These are phyloP conservation scores for Colletotrichum caudatum DNA, from an alignment of 2,329 filamentous ascomycete species.

Conservation along the genomic window DNA sequence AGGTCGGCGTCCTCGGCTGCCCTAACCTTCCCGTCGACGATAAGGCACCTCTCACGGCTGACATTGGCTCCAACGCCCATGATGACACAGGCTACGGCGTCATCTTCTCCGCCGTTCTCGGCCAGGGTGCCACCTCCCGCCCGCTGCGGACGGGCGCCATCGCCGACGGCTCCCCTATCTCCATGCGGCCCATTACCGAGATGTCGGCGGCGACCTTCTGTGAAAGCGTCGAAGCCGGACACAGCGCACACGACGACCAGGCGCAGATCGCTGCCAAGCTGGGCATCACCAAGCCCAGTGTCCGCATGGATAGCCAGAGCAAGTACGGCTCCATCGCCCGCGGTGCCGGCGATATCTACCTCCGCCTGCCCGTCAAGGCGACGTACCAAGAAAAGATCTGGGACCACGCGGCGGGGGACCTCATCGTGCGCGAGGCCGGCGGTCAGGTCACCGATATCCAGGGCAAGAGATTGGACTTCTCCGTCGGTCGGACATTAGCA, in stretches of 20 bases:
- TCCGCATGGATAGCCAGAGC: constrained; percentile 97
- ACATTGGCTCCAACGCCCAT: constrained; percentile 79
- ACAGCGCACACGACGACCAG: constrained; percentile 91
- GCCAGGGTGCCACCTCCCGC: constrained; percentile 83
- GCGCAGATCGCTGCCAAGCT: constrained; percentile 85
- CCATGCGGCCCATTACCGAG: constrained; percentile 81
- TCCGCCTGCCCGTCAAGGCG: constrained; percentile 85
- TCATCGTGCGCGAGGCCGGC: constrained; percentile 94
- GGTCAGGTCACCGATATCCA: constrained; percentile 91
- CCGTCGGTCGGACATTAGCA: constrained; percentile 84
- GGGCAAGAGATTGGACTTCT: constrained; percentile 88
- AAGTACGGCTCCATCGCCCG: constrained; percentile 97
- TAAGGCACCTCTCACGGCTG: constrained; percentile 74
- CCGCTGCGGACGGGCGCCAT: constrained; percentile 72
- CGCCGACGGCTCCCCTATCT: constrained; percentile 68
- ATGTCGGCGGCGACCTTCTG: constrained; percentile 90
- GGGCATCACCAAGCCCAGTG: constrained; percentile 88
- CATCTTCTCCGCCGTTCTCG: constrained; percentile 85
- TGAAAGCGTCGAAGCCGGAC: constrained; percentile 93
- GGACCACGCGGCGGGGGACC: constrained; percentile 96
- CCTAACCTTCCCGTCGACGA: constrained; percentile 95
- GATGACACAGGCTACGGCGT: constrained; percentile 84
- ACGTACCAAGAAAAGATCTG: constrained; percentile 99
- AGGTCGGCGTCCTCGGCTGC: constrained; percentile 93
- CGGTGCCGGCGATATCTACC: constrained; percentile 93